phyloP scores from a whole-genome alignment of 139 green algal genomes.

The Desmodesmus armatus region DNA sequence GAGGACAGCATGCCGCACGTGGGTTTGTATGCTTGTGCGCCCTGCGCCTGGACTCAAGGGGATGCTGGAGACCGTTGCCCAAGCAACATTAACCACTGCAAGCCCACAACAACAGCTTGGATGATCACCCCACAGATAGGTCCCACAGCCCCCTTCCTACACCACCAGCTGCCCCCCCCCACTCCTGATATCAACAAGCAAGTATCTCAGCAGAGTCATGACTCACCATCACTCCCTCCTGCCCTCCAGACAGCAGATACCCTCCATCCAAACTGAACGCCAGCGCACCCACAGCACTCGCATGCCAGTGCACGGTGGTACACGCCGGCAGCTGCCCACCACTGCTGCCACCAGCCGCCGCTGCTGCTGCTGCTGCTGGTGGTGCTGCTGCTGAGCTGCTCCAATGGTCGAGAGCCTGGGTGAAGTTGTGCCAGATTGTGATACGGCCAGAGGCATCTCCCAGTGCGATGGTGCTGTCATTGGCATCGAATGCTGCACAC shows the following conservation, averaged over 20 bases:
- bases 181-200: not conserved
- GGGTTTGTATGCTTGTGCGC: no score
- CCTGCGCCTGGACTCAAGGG: no score
- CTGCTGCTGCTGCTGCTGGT: conserved; percentile 6
- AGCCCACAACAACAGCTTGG: not conserved
- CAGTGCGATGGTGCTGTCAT: conserved; percentile 70
- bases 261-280: conserved; percentile 80
- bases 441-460: conserved; percentile 86
- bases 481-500: conserved; percentile 73
- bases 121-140: no score
- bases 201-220: no score
- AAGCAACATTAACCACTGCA: not conserved
- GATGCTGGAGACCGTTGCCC: no score
- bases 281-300: conserved; percentile 74
- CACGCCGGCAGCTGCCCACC: conserved; percentile 19
- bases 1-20: not conserved
- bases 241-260: conserved; percentile 87
- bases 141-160: no score
- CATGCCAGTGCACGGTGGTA: conserved; percentile 91
- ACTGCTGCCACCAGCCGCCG: not conserved
- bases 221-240: conserved; percentile 82
- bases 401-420: conserved; percentile 36
- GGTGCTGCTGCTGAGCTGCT: not conserved
- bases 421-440: conserved; percentile 78
- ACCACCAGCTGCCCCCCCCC: not conserved